phyloP scores from a whole-genome alignment of 768 basidiomycete species.

The Lactarius trivialis region DNA sequence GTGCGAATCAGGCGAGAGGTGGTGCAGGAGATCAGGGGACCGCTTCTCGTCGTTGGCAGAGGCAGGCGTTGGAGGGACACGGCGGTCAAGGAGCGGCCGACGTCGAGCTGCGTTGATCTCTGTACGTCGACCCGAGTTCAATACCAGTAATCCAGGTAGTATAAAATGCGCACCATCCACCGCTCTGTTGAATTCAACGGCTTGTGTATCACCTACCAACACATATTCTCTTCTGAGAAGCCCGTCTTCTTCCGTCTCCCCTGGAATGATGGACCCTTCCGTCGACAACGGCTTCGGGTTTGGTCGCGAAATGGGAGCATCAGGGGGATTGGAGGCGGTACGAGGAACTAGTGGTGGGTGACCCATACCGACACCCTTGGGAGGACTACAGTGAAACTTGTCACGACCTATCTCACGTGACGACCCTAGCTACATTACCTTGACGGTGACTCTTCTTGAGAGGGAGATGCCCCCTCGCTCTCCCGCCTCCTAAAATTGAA shows the following conservation, averaged over 20 bases:
- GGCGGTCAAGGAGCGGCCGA: slow-evolving; percentile 52
- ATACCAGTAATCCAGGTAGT: not conserved
- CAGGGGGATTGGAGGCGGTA: not conserved
- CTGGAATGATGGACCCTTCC: slow-evolving; percentile 65
- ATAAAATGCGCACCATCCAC: slow-evolving; percentile 66
- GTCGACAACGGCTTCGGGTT: slow-evolving; percentile 36
- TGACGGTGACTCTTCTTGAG: slow-evolving; percentile 7
- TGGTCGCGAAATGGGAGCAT: slow-evolving; percentile 2
- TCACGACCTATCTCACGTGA: not conserved
- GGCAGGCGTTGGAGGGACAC: slow-evolving; percentile 35
- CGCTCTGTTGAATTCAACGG: slow-evolving; percentile 86
- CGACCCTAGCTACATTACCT: not conserved
- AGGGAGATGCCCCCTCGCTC: slow-evolving; percentile 5
- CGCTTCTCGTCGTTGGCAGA: slow-evolving; percentile 43
- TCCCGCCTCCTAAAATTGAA: slow-evolving; percentile 56
- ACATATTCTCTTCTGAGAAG: slow-evolving; percentile 85
- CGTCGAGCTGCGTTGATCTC: slow-evolving; percentile 60
- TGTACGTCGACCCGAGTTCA: slow-evolving; percentile 29
- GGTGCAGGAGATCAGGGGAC: slow-evolving; percentile 28
- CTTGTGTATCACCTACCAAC: slow-evolving; percentile 81
- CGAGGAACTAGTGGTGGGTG: not conserved
- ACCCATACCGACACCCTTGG: not conserved
- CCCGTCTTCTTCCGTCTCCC: slow-evolving; percentile 80
- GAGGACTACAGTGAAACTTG: not conserved
- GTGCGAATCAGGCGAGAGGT: slow-evolving; percentile 28